Conservation (phyloP, 106 monocot species). For the Xerophyta viscosa region DNA sequence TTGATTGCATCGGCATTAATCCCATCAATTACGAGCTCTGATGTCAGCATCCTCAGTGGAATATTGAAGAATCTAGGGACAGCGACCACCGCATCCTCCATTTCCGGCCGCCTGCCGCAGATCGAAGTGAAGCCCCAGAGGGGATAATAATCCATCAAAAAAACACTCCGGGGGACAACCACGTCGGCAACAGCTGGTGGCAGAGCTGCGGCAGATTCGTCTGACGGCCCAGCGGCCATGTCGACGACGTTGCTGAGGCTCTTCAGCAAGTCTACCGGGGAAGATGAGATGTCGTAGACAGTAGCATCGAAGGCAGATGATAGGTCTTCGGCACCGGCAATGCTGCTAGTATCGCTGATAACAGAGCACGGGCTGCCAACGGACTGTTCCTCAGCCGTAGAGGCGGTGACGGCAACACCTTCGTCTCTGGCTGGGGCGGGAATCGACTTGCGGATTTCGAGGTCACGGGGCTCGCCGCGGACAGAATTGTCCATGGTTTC, state of each 20-base stretch:
- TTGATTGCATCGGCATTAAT: slow-evolving; percentile 14
- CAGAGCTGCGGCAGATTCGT: too few species aligned
- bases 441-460: slow-evolving; percentile 16
- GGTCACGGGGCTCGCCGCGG: slow-evolving; percentile 5
- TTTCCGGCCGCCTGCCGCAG: slow-evolving; percentile 62
- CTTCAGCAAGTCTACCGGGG: slow-evolving; percentile 1
- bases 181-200: slow-evolving; percentile 10
- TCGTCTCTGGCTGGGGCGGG: slow-evolving; percentile 2
- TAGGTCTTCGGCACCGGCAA: slow-evolving; percentile 18
- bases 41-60: slow-evolving; percentile 40
- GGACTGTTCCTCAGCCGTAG: slow-evolving; percentile 18
- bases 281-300: background rate
- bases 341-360: slow-evolving; percentile 19
- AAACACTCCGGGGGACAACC: slow-evolving; percentile 3
- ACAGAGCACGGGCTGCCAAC: slow-evolving; percentile 21
- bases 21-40: slow-evolving; percentile 14
- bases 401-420: slow-evolving; percentile 19
- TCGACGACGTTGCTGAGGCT: background rate
- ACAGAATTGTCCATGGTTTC: slow-evolving; percentile 13
- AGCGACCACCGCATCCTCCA: slow-evolving; percentile 63
- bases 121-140: slow-evolving; percentile 66
- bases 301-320: background rate
- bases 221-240: background rate
- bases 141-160: slow-evolving; percentile 20
- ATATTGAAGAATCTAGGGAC: slow-evolving; percentile 51